A percentile compares a stretch with the other conserved stretches of the same genome.
These are phyloP conservation scores for Protomyces macrosporus DNA, from an alignment of 1,139 yeast species.

Conservation along the genomic window DNA sequence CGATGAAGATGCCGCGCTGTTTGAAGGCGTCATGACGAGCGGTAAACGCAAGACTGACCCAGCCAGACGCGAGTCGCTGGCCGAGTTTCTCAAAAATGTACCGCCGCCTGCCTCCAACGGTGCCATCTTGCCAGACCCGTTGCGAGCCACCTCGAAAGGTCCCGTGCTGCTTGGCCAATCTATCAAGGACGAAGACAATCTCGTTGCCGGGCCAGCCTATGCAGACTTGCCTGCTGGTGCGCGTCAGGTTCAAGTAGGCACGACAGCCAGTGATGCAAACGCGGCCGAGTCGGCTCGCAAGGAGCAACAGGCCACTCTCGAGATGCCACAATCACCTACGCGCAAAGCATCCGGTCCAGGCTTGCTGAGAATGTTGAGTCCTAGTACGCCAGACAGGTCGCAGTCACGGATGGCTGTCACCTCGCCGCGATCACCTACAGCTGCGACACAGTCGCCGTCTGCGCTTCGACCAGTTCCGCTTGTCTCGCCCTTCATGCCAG, in stretches of 20 bases:
- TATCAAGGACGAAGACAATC: not conserved
- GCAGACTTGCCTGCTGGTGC: not conserved
- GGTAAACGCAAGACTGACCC: not conserved
- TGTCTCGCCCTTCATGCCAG: not conserved
- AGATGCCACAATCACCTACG: not conserved
- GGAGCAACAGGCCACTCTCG: not conserved
- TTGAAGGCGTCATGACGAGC: not conserved
- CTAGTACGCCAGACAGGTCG: not conserved
- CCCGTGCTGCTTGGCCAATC: not conserved
- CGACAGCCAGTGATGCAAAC: not conserved
- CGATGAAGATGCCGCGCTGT: not conserved
- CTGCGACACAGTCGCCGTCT: not conserved
- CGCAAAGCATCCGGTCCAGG: not conserved
- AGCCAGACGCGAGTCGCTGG: slow-evolving; percentile 3
- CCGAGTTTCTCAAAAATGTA: slow-evolving; percentile 7
- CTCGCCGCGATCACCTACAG: not conserved
- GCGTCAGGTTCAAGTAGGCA: not conserved
- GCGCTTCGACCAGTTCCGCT: not conserved
- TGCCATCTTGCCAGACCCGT: not conserved
- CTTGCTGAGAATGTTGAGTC: not conserved
- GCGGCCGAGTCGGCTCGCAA: not conserved
- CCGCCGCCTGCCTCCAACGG: slow-evolving; percentile 6
- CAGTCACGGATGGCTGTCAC: not conserved
- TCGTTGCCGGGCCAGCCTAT: slow-evolving; percentile 21
- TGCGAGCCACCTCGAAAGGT: not conserved